Base-by-base conservation (phyloP, 2,329 filamentous ascomycete species). In the Amphichorda felina region DNA sequence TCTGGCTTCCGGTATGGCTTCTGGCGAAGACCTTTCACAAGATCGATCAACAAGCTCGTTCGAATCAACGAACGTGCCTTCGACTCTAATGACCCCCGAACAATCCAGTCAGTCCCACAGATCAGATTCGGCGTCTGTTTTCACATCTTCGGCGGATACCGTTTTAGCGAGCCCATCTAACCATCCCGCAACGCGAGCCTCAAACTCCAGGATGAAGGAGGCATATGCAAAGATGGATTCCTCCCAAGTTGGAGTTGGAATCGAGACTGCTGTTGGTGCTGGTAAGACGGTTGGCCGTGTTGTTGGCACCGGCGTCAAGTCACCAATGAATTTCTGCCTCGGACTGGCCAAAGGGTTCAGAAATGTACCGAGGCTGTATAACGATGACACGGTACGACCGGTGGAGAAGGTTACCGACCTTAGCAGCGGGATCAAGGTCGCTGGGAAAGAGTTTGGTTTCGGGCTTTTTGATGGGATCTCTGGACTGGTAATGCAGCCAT, bases 301-400 rank as follows among this genome's bases (percentile, higher is more conserved):
- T 33, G 74, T 88, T 5, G 70, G 71, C 9, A 78, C 82, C n/a
- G 75, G 82, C 5, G 66, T 89, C 40, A 84, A 82, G 46, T 79
- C 80, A 2, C 88, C 87, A 0, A 80, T 91, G 68, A 85, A 94
- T 52, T 81, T 94, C 43, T 84, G 83, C 28, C 60, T 94, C 29
- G 82, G 82, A 1, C 59, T 94, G 26, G 82, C 87, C 1, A 82
- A 82, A 54, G 88, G 88, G 0, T 93, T 94, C 52, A 81, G 89
- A 50, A 94, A 94, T 47, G 80, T 83, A 5, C 87, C 88, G 0
- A 79, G 75, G 45, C 63, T 94, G 1, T 94, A 94, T 50, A 82
- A 87, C 29, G 87, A 94, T 47, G 76, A 84, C 2, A 88, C 79
- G 1, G 77, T 94, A 1, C 71, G 84, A 8, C 79, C 81, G n/a